Conservation (phyloP, 2,329 filamentous ascomycete genomes). For the Malbranchea cinnamomea region DNA sequence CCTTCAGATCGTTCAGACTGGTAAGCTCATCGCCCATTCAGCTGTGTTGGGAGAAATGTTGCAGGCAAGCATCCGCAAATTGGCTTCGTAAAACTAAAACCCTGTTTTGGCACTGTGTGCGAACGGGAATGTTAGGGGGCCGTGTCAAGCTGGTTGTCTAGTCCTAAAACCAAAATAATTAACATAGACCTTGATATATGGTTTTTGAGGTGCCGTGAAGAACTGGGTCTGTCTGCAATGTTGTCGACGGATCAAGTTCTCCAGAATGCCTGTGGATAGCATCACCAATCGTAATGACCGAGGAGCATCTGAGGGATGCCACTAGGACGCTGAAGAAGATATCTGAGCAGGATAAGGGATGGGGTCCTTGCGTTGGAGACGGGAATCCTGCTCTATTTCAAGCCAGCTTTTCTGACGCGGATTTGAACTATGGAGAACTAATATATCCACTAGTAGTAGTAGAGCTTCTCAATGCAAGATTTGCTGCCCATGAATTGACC, state of each 20-base stretch:
- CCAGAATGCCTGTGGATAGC: constrained; percentile 45
- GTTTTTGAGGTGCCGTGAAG: constrained; percentile 35
- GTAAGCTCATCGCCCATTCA: constrained; percentile 36
- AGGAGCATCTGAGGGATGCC: constrained; percentile 37
- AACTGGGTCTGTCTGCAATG: constrained; percentile 34
- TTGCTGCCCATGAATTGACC: no score
- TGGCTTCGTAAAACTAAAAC: constrained; percentile 35
- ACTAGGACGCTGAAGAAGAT: no score
- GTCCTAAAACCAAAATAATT: constrained; percentile 34
- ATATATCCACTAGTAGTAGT: no score
- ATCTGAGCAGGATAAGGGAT: no score
- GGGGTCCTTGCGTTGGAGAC: no score
- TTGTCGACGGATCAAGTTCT: constrained; percentile 25
- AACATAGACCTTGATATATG: constrained; percentile 33
- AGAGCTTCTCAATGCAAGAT: no score
- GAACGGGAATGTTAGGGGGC: constrained; percentile 43
- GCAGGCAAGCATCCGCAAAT: constrained; percentile 34
- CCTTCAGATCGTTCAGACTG: constrained; percentile 44
- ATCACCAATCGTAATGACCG: constrained; percentile 43
- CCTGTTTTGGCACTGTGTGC: constrained; percentile 47
- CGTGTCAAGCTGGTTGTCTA: constrained; percentile 44
- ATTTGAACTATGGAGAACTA: no score
- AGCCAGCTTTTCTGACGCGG: no score
- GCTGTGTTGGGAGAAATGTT: constrained; percentile 31
- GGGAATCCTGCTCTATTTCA: no score